Conservation (phyloP, 495 filamentous ascomycete species). For the Aspergillus bertholletiae region DNA sequence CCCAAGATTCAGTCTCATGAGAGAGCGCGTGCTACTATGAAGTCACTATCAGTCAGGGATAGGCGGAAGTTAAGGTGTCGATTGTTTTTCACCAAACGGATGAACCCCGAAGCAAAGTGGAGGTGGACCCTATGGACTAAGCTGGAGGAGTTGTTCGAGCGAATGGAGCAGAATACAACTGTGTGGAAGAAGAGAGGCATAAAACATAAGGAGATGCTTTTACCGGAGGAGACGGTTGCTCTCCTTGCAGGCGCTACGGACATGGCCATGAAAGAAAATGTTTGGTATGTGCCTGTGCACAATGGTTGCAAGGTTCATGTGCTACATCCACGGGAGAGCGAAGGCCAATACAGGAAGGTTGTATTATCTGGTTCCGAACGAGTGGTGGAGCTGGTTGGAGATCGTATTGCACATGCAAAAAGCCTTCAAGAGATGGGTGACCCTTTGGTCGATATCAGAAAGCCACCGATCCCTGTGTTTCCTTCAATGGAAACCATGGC, state of each 20-base stretch:
- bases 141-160: slow-evolving; percentile 23
- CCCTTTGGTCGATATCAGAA: slow-evolving; percentile 27
- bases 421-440: slow-evolving; percentile 24
- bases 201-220: slow-evolving; percentile 27
- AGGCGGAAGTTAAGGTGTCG: slow-evolving; percentile 29
- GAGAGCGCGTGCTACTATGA: neutral
- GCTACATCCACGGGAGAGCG: slow-evolving; percentile 24
- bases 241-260: slow-evolving; percentile 28
- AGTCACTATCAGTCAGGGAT: slow-evolving; percentile 20
- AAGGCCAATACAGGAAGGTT: slow-evolving; percentile 32
- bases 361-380: slow-evolving; percentile 33
- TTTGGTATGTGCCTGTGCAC: slow-evolving; percentile 31
- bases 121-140: slow-evolving; percentile 20
- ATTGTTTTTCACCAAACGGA: slow-evolving; percentile 12
- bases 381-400: slow-evolving; percentile 28
- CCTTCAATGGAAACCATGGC: slow-evolving; percentile 20
- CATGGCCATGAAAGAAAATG: slow-evolving; percentile 31
- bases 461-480: slow-evolving; percentile 29
- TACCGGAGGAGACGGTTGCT: slow-evolving; percentile 40
- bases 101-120: neutral
- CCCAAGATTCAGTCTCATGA: neutral
- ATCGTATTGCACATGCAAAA: slow-evolving; percentile 19
- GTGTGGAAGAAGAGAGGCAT: slow-evolving; percentile 4
- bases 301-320: slow-evolving; percentile 42
- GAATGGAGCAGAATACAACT: slow-evolving; percentile 14